A percentile compares a stretch with the other conserved stretches of the same genome.
These are phyloP conservation scores for Cephaloascus albidus DNA, from an alignment of 805 yeast species.

Conservation along the genomic window DNA sequence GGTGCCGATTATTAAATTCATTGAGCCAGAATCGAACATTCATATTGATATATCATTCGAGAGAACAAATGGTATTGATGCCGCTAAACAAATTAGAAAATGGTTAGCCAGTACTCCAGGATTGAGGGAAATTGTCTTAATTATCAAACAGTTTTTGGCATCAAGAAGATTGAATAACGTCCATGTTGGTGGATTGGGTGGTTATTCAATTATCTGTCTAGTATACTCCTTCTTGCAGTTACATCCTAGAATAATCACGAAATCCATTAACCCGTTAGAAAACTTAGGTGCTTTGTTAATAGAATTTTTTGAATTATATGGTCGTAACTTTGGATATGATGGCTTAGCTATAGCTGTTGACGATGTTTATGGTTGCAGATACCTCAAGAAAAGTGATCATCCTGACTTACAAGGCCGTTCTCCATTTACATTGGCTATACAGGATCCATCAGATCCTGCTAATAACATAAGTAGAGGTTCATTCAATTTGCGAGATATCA, in stretches of 20 bases:
- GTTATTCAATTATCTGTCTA: constrained; percentile 84
- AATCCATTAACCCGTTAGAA: constrained; percentile 55
- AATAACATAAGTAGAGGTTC: constrained; percentile 85
- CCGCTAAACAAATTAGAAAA: constrained; percentile 65
- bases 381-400: constrained; percentile 47
- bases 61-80: constrained; percentile 69
- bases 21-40: constrained; percentile 59
- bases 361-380: constrained; percentile 45
- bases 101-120: constrained; percentile 78
- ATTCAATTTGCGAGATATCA: constrained; percentile 68
- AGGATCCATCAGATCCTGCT: constrained; percentile 79
- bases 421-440: constrained; percentile 63
- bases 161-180: constrained; percentile 77
- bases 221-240: constrained; percentile 67
- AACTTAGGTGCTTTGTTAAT: constrained; percentile 81
- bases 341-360: constrained; percentile 61
- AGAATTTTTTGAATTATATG: constrained; percentile 89
- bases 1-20: constrained; percentile 90
- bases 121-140: constrained; percentile 68
- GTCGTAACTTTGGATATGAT: constrained; percentile 82
- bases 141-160: constrained; percentile 77
- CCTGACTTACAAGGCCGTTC: constrained; percentile 43
- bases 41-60: constrained; percentile 90
- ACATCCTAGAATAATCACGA: constrained; percentile 70
- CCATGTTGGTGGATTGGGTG: constrained; percentile 91